Conservation (phyloP, 257 asterid species). For the Verbascum thapsus region DNA sequence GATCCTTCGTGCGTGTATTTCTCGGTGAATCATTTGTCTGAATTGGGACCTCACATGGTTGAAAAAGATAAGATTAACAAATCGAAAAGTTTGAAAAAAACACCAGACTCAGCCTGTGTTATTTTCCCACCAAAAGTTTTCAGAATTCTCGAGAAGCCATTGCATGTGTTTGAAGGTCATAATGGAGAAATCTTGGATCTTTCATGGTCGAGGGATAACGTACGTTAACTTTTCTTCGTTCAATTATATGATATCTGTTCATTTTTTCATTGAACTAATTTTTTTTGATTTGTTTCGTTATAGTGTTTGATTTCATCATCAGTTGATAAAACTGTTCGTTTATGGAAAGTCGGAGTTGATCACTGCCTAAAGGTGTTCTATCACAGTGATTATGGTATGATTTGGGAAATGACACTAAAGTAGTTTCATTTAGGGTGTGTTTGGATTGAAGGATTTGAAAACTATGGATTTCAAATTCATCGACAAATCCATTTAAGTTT, state of each 20-base stretch:
- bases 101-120: constrained; percentile 78
- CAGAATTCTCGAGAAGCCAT: constrained; percentile 70
- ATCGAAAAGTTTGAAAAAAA: constrained; percentile 44
- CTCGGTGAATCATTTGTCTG: constrained; percentile 68
- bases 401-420: not conserved
- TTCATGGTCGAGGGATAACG: constrained; percentile 82
- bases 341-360: constrained; percentile 84
- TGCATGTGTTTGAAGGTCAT: constrained; percentile 79
- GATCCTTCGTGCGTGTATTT: constrained; percentile 89
- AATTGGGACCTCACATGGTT: constrained; percentile 53
- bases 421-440: too few species aligned
- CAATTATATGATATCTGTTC: not conserved
- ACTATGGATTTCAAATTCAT: too few species aligned
- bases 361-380: constrained; percentile 71
- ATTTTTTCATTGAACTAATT: constrained; percentile 3
- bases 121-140: constrained; percentile 78
- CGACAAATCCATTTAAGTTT: too few species aligned
- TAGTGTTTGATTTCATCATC: constrained; percentile 88
- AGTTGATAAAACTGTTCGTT: constrained; percentile 85
- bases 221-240: constrained; percentile 42
- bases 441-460: too few species aligned
- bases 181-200: constrained; percentile 73
- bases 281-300: constrained; percentile 27
- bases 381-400: constrained; percentile 79
- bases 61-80: constrained; percentile 56